A percentile compares a stretch with the other conserved stretches of the same genome.
Evolutionary conservation across 2,329 filamentous ascomycete species (phyloP).

Genomic region (Dactylella cylindrospora): DNA sequence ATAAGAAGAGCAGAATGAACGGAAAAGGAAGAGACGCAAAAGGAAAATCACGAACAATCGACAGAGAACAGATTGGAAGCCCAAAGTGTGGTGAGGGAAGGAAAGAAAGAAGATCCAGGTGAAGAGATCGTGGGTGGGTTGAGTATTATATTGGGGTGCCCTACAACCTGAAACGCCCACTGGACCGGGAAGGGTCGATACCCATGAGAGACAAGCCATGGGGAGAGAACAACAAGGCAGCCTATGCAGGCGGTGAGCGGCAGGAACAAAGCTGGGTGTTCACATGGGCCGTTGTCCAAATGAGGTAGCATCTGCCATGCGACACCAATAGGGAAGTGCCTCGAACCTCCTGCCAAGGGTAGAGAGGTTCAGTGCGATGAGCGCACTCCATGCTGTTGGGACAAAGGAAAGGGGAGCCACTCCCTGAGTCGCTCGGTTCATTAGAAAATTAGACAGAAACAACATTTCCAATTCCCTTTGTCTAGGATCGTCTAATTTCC

Average conservation of each 20-base stretch:
- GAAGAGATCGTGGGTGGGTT: too few relatives aligned
- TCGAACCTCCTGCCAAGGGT: not conserved
- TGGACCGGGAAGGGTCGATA: too few relatives aligned
- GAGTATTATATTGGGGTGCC: too few relatives aligned
- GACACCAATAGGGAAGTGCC: not conserved
- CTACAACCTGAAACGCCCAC: too few relatives aligned
- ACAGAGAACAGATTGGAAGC: too few relatives aligned
- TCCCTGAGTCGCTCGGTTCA: too few relatives aligned
- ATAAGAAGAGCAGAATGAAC: constrained; percentile 25
- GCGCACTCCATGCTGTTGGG: not conserved
- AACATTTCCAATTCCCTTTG: too few relatives aligned
- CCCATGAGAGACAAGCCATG: too few relatives aligned
- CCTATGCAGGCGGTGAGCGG: constrained; percentile 14
- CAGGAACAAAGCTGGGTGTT: constrained; percentile 1
- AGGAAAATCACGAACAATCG: constrained; percentile 7
- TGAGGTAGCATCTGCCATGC: constrained; percentile 25
- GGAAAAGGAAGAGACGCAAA: constrained; percentile 6
- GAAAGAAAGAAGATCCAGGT: too few relatives aligned
- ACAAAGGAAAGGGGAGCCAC: constrained; percentile 25
- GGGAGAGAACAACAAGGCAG: constrained; percentile 7
- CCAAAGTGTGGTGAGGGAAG: too few relatives aligned
- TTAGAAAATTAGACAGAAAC: too few relatives aligned
- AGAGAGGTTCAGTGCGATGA: not conserved
- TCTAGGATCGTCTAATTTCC: constrained; percentile 19
- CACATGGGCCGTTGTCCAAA: constrained; percentile 16